Conservation (phyloP, 1,284 basidiomycete species). For the Rhodotorula glutinis region DNA sequence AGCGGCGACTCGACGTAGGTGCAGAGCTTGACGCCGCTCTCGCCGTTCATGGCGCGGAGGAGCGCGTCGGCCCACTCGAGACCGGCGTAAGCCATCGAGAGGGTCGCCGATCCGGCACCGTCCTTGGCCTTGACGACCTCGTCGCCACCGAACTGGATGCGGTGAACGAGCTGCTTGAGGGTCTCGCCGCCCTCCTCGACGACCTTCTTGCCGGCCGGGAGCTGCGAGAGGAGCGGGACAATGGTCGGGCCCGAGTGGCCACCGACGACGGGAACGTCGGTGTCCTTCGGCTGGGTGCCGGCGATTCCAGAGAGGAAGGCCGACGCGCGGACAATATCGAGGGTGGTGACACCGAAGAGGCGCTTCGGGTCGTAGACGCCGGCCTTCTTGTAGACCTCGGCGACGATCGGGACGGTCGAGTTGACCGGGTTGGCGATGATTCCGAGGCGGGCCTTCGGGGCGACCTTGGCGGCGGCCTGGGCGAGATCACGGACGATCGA, state of each 20-base stretch:
- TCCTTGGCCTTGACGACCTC: slow-evolving; percentile 88
- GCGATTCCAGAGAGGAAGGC: slow-evolving; percentile 80
- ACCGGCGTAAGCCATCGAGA: slow-evolving; percentile 89
- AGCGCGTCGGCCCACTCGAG: slow-evolving; percentile 82
- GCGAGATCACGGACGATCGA: slow-evolving; percentile 96
- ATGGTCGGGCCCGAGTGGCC: slow-evolving; percentile 97
- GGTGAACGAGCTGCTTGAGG: slow-evolving; percentile 69
- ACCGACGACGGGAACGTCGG: slow-evolving; percentile 82
- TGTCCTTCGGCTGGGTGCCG: slow-evolving; percentile 61
- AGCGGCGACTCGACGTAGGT: slow-evolving; percentile 63
- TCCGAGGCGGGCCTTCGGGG: slow-evolving; percentile 85
- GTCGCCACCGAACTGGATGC: slow-evolving; percentile 90
- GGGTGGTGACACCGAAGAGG: slow-evolving; percentile 82
- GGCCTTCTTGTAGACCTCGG: slow-evolving; percentile 85
- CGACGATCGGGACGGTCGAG: slow-evolving; percentile 93
- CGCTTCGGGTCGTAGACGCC: slow-evolving; percentile 84
- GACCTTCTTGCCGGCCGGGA: slow-evolving; percentile 46
- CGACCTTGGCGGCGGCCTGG: slow-evolving; percentile 75
- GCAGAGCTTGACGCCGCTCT: slow-evolving; percentile 70
- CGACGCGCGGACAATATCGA: slow-evolving; percentile 92
- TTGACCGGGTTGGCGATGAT: slow-evolving; percentile 81
- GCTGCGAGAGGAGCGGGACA: slow-evolving; percentile 88
- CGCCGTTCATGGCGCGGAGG: slow-evolving; percentile 78
- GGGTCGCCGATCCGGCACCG: slow-evolving; percentile 81
- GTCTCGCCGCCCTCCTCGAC: slow-evolving; percentile 62